A percentile compares a stretch with the other conserved stretches of the same genome.
Conservation (phyloP, 352 stramenopile genomes). For the Elongisporangium senticosum region DNA sequence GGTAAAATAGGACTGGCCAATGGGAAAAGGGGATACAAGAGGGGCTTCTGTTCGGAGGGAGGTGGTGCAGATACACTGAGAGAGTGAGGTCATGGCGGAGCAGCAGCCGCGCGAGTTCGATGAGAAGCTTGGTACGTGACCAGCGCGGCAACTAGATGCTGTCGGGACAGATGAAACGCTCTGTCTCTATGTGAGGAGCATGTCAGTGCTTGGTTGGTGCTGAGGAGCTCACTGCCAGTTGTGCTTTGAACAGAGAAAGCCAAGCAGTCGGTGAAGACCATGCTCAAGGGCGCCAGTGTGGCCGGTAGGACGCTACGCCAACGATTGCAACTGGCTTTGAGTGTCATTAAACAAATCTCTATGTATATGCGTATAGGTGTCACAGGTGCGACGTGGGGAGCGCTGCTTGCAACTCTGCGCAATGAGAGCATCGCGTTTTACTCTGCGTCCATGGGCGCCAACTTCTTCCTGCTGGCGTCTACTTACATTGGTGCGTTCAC, state of each 20-base stretch:
- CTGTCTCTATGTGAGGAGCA: slow-evolving; percentile 15
- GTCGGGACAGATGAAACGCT: not conserved
- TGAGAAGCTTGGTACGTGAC: slow-evolving; percentile 3
- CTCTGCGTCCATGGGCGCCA: slow-evolving; percentile 75
- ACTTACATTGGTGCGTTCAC: slow-evolving; percentile 66
- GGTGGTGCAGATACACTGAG: not conserved
- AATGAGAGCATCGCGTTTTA: slow-evolving; percentile 82
- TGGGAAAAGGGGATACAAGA: not conserved
- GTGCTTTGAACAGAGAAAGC: slow-evolving; percentile 36
- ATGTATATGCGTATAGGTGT: slow-evolving; percentile 17
- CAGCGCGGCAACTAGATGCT: not conserved
- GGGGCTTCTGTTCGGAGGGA: not conserved
- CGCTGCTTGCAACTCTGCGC: slow-evolving; percentile 52
- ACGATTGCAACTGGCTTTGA: not conserved
- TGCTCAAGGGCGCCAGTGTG: slow-evolving; percentile 58
- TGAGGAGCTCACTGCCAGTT: not conserved
- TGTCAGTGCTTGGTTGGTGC: not conserved
- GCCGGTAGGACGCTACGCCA: slow-evolving; percentile 16
- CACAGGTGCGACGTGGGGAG: slow-evolving; percentile 50
- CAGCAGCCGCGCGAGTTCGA: slow-evolving; percentile 12
- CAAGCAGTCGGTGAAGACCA: slow-evolving; percentile 59
- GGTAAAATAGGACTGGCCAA: not conserved
- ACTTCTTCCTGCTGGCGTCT: slow-evolving; percentile 80
- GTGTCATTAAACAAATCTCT: not conserved
- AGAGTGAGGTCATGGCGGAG: not conserved